These are phyloP conservation scores for Phyllosticta citribraziliensis DNA, from an alignment of 2,329 filamentous ascomycete species.

Conservation along the genomic window DNA sequence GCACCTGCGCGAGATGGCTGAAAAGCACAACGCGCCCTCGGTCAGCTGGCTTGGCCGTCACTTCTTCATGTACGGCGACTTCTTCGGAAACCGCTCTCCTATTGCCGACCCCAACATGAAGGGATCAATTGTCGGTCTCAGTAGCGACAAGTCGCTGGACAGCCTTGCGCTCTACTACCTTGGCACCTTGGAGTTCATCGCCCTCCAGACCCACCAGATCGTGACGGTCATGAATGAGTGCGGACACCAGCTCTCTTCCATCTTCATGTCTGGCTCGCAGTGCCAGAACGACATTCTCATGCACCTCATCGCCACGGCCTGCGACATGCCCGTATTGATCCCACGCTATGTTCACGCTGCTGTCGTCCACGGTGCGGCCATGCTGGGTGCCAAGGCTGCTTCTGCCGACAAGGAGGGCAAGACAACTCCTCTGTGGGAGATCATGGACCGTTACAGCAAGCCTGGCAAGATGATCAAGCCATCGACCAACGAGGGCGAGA, in stretches of 20 bases:
- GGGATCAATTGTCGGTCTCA: slow-evolving; percentile 77
- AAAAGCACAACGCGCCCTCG: slow-evolving; percentile 59
- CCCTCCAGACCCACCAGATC: slow-evolving; percentile 92
- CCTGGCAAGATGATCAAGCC: slow-evolving; percentile 76
- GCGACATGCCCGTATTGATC: slow-evolving; percentile 85
- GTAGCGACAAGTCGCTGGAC: slow-evolving; percentile 76
- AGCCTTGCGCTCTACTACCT: slow-evolving; percentile 90
- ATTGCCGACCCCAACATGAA: slow-evolving; percentile 90
- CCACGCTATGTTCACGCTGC: slow-evolving; percentile 90
- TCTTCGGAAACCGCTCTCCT: slow-evolving; percentile 93
- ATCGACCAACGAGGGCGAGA: slow-evolving; percentile 60
- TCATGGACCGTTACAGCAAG: slow-evolving; percentile 98
- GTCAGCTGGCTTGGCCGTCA: slow-evolving; percentile 83
- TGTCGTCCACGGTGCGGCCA: slow-evolving; percentile 94
- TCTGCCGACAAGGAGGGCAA: slow-evolving; percentile 66
- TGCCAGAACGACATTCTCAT: slow-evolving; percentile 94
- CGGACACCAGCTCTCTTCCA: slow-evolving; percentile 78
- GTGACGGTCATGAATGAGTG: slow-evolving; percentile 85
- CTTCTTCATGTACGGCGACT: slow-evolving; percentile 96
- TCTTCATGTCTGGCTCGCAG: slow-evolving; percentile 98
- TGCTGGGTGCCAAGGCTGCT: slow-evolving; percentile 96
- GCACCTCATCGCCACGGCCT: slow-evolving; percentile 80
- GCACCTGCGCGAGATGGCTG: slow-evolving; percentile 67
- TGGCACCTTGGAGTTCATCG: slow-evolving; percentile 94
- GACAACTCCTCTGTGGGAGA: slow-evolving; percentile 83